Conservation (phyloP, 2,329 filamentous ascomycete genomes). For the Aspergillus tanneri region DNA sequence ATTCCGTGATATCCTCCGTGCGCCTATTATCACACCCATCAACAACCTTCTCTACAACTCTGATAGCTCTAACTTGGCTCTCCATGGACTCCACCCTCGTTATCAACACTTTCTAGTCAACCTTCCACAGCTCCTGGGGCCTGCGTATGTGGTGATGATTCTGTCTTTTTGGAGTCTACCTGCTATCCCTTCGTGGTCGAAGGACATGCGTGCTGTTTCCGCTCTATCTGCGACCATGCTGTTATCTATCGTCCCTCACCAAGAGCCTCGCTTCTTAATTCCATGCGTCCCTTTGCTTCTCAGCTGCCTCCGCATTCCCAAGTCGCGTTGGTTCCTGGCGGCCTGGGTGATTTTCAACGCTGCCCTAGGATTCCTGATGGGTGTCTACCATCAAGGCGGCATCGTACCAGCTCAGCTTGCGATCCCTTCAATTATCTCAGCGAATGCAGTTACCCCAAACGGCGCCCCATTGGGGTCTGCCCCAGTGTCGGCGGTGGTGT, state of each 20-base stretch:
- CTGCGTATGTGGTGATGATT: constrained; percentile 58
- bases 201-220: constrained; percentile 44
- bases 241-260: constrained; percentile 50
- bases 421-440: constrained; percentile 41
- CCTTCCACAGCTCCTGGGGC: constrained; percentile 69
- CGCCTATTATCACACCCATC: constrained; percentile 70
- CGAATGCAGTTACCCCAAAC: constrained; percentile 21
- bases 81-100: constrained; percentile 74
- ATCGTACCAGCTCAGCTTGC: constrained; percentile 51
- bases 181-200: constrained; percentile 32
- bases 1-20: constrained; percentile 45
- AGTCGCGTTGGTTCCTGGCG: constrained; percentile 41
- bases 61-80: constrained; percentile 65
- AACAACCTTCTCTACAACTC: constrained; percentile 79
- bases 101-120: constrained; percentile 75
- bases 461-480: constrained; percentile 5
- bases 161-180: constrained; percentile 49
- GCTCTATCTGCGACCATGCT: constrained; percentile 46
- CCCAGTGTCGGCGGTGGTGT: constrained; percentile 36
- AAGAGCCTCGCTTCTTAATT: constrained; percentile 55
- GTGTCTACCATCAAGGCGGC: constrained; percentile 55
- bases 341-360: constrained; percentile 52
- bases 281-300: constrained; percentile 53
- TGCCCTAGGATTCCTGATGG: constrained; percentile 50
- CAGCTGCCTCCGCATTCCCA: constrained; percentile 47